Conservation (phyloP, 106 monocot species). For the Vanilla planifolia region DNA sequence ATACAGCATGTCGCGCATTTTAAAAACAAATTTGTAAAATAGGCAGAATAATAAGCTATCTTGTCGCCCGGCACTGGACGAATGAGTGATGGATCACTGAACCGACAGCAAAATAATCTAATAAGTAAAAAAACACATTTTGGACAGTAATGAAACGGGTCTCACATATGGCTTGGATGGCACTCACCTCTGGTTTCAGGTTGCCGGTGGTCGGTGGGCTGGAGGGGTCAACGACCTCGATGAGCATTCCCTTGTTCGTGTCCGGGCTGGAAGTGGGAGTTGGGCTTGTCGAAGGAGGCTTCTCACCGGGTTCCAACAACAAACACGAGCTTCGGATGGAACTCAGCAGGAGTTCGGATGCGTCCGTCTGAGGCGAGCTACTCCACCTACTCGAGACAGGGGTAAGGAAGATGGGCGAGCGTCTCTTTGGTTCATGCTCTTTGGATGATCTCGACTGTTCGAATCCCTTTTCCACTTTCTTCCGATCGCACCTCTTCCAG, state of each 20-base stretch:
- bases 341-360: not conserved
- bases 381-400: conserved; percentile 19
- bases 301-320: too few species aligned
- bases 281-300: too few species aligned
- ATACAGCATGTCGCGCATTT: too few species aligned
- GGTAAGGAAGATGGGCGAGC: conserved; percentile 12
- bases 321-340: too few species aligned
- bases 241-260: not conserved
- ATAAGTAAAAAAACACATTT: not conserved
- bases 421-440: conserved; percentile 6
- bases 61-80: not conserved
- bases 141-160: not conserved
- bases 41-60: too few species aligned
- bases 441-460: conserved; percentile 1
- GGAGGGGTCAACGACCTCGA: not conserved
- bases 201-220: not conserved
- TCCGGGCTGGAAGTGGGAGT: not conserved
- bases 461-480: not conserved
- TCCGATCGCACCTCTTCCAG: conserved; percentile 9
- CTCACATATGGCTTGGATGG: not conserved
- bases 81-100: not conserved
- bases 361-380: not conserved
- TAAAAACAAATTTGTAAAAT: too few species aligned
- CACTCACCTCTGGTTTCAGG: not conserved
- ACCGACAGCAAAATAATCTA: not conserved